Evolutionary conservation across 805 yeast species (phyloP).

Genomic region (Cyberlindnera subsufficiens): DNA sequence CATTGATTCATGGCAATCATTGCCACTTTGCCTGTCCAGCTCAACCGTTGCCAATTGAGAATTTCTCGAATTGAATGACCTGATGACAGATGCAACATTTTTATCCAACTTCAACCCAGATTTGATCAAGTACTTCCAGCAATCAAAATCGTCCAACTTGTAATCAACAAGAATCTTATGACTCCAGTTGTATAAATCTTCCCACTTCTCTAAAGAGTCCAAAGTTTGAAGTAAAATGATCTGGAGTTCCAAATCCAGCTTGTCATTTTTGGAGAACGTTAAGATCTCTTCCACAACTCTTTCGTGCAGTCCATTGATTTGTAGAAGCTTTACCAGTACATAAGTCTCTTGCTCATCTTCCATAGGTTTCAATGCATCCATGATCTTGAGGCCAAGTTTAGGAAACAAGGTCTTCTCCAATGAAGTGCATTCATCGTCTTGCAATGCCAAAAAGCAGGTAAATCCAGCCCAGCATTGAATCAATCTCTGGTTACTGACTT

Average conservation of each 20-base stretch:
- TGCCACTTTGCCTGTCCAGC: constrained; percentile 23
- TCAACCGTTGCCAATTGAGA: constrained; percentile 49
- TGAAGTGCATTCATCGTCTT: constrained; percentile 27
- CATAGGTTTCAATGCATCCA: constrained; percentile 47
- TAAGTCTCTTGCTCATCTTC: constrained; percentile 59
- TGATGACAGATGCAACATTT: constrained; percentile 30
- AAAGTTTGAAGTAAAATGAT: constrained; percentile 47
- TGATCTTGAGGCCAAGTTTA: constrained; percentile 51
- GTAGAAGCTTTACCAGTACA: constrained; percentile 48
- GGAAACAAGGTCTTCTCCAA: constrained; percentile 51
- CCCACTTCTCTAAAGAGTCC: constrained; percentile 36
- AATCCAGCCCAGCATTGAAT: constrained; percentile 53
- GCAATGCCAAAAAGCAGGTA: constrained; percentile 39
- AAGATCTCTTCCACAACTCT: constrained; percentile 28
- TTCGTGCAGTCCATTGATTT: constrained; percentile 22
- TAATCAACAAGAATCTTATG: constrained; percentile 36
- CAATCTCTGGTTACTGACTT: constrained; percentile 29
- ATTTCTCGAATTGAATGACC: constrained; percentile 42
- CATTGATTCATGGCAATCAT: constrained; percentile 23
- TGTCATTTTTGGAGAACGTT: constrained; percentile 26
- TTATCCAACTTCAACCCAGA: constrained; percentile 35
- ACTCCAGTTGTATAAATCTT: constrained; percentile 35
- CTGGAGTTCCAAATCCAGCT: constrained; percentile 57
- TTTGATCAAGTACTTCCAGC: constrained; percentile 56
- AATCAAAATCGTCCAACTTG: constrained; percentile 66